phyloP scores from a whole-genome alignment of 1,139 yeast species.

The Yamadazyma spencermartinsiae region DNA sequence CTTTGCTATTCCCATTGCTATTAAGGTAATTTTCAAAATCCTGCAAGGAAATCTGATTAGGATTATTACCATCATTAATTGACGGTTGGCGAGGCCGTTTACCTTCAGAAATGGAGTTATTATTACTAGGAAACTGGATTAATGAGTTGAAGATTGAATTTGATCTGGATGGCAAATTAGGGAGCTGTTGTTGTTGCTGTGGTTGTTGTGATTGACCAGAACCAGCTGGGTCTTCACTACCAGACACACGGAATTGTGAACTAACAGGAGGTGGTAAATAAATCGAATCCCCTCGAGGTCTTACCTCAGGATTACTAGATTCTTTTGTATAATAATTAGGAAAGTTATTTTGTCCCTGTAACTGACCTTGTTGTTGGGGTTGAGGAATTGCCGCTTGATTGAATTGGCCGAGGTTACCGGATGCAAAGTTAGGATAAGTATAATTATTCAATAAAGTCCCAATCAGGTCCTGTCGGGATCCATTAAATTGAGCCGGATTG shows the following conservation, averaged over 20 bases:
- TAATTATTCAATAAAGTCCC: constrained; percentile 21
- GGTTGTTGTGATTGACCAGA: constrained; percentile 7
- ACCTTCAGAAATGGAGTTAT: constrained; percentile 24
- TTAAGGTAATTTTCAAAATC: constrained; percentile 41
- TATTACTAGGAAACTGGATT: constrained; percentile 39
- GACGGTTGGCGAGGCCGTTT: constrained; percentile 18
- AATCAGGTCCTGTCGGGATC: constrained; percentile 22
- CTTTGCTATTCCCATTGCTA: constrained; percentile 26
- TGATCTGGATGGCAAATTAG: constrained; percentile 26
- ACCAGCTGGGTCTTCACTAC: constrained; percentile 15
- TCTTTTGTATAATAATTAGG: constrained; percentile 7
- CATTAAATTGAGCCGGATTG: neutral
- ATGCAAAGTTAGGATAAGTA: constrained; percentile 14
- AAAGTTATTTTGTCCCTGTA: neutral
- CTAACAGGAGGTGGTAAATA: constrained; percentile 30
- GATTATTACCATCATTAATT: constrained; percentile 15
- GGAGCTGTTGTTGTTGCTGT: constrained; percentile 1
- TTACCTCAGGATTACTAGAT: constrained; percentile 12
- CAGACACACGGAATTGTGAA: constrained; percentile 8
- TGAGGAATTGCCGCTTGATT: constrained; percentile 3
- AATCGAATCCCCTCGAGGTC: constrained; percentile 35
- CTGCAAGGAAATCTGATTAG: constrained; percentile 30
- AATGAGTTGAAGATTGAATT: constrained; percentile 45
- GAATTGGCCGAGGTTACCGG: constrained; percentile 5
- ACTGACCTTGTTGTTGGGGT: constrained; percentile 6